Percentiles rank a stretch among this genome's conserved stretches.
phyloP scores from a whole-genome alignment of 2,329 filamentous ascomycete genomes.

The Calonectria hawksworthii region DNA sequence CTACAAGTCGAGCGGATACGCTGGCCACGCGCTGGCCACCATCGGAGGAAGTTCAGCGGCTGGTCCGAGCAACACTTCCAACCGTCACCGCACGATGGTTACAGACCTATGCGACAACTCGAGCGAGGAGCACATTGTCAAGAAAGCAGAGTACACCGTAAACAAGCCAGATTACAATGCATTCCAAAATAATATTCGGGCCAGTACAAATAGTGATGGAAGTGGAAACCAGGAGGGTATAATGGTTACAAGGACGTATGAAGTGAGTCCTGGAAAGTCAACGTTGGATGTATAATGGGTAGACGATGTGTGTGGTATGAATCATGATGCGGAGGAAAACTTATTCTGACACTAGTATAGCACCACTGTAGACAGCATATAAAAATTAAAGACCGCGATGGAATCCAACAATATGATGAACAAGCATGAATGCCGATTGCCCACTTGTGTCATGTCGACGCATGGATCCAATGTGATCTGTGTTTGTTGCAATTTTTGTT shows the following conservation, averaged over 20 bases:
- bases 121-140: constrained; percentile 51
- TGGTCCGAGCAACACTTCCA: constrained; percentile 20
- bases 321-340: not conserved
- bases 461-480: not conserved
- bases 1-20: constrained; percentile 42
- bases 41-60: constrained; percentile 41
- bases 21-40: constrained; percentile 43
- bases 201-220: constrained; percentile 39
- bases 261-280: constrained; percentile 41
- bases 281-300: constrained; percentile 39
- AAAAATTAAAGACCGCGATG: not conserved
- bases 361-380: not conserved
- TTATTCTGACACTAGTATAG: not conserved
- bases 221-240: constrained; percentile 37
- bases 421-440: not conserved
- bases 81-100: constrained; percentile 40
- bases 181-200: constrained; percentile 40
- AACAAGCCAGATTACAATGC: constrained; percentile 30
- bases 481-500: too few species aligned
- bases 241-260: constrained; percentile 44
- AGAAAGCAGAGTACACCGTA: constrained; percentile 33
- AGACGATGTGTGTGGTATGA: not conserved
- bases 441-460: not conserved
- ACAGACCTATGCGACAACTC: constrained; percentile 47
- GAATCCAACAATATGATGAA: not conserved